Evolutionary conservation across 2,329 filamentous ascomycete genomes (phyloP), one percentile per base, ranked within the genome.

Genomic region (Lomentospora prolificans): DNA sequence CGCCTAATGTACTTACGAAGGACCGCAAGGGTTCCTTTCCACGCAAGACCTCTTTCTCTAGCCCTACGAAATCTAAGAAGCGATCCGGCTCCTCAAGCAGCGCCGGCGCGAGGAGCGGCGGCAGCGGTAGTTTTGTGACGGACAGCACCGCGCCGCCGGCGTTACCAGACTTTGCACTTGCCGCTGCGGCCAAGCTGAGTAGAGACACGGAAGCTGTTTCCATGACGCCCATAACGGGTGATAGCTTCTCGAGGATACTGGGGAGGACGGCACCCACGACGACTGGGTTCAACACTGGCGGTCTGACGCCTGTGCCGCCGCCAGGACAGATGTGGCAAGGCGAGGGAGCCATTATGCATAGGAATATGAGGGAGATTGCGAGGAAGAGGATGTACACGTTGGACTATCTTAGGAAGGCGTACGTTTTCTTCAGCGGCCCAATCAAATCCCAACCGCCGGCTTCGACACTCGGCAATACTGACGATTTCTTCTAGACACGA

Each of bases 351-450:
- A 68, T 75, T n/a, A 67, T 80, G 28, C 73, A 82, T 58, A 76
- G 79, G 61, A 82, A 85, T 62, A 80, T 99, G 59, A 88, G 92
- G 57, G 92, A 97, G 58, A 82, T 89, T 63, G 87, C 89, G 36
- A 86, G 86, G 57, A 99, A 99, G 75, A 82, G 94, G 62, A 96
- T 99, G 74, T 90, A 90, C 2, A 97, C 94, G 0, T 70, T 99
- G 44, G 89, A 95, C 64, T 99, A 99, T 67, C 70, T 99, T 60
- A 83, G 91, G 59, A 96, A 95, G 73, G 87, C 90, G 90, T 95
- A 73, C 63, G 89, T 79, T 12, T 6, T 5, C 17, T 31, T 33
- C 14, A n/a, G n/a, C n/a, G n/a, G n/a, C n/a, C n/a, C n/a, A n/a
- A n/a, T n/a, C n/a, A n/a, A n/a, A n/a, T n/a, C n/a, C n/a, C n/a